A percentile compares a stretch with the other conserved stretches of the same genome.
Conservation (phyloP, 768 basidiomycete genomes). For the Tremella mesenterica region DNA sequence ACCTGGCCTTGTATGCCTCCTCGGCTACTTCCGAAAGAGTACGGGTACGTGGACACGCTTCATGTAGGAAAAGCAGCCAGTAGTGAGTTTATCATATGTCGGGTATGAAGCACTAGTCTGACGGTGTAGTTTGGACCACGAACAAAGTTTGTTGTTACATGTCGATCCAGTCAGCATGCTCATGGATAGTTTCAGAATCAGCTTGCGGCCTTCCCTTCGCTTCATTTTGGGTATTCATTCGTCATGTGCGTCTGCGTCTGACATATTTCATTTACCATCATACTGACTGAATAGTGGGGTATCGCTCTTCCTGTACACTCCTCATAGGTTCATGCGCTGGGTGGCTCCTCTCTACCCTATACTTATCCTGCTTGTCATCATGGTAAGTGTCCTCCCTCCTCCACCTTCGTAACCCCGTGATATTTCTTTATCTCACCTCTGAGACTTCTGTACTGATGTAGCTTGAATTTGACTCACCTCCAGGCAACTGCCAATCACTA, state of each 20-base stretch:
- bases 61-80: slow-evolving; percentile 33
- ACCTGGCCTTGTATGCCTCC: slow-evolving; percentile 39
- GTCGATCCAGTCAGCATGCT: not conserved
- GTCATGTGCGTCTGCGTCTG: slow-evolving; percentile 18
- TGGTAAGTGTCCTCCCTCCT: slow-evolving; percentile 15
- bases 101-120: not conserved
- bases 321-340: slow-evolving; percentile 17
- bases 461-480: not conserved
- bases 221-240: slow-evolving; percentile 23
- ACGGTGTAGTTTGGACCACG: slow-evolving; percentile 25
- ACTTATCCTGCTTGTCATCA: slow-evolving; percentile 34
- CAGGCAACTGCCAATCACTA: slow-evolving; percentile 37
- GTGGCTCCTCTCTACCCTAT: slow-evolving; percentile 27
- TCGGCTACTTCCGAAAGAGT: slow-evolving; percentile 26
- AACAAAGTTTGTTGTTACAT: slow-evolving; percentile 32
- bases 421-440: not conserved
- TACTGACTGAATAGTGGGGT: slow-evolving; percentile 17
- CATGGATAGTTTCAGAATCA: slow-evolving; percentile 35
- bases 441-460: not conserved
- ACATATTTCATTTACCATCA: not conserved
- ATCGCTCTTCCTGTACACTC: slow-evolving; percentile 31
- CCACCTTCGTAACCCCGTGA: no score
- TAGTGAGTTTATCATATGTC: not conserved
- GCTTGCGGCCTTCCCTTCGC: slow-evolving; percentile 34
- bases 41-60: slow-evolving; percentile 32